Percentiles rank a stretch among this genome's conserved stretches.
phyloP scores from a whole-genome alignment of 2,329 filamentous ascomycete genomes.

The Xylaria digitata region DNA sequence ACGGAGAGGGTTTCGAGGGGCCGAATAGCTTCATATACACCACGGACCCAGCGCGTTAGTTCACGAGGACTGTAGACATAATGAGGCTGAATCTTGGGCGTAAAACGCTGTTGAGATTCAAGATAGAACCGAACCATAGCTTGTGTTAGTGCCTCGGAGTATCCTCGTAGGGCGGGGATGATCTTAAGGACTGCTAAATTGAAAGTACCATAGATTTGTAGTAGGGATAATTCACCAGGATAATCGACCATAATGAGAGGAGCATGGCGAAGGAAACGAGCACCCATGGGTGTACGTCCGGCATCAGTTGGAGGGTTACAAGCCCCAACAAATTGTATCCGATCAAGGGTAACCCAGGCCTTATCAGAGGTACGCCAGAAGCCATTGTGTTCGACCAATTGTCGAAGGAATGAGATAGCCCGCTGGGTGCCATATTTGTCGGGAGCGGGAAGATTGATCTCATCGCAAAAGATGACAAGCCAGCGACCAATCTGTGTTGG shows the following conservation, averaged over 20 bases:
- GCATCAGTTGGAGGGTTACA: constrained; percentile 99
- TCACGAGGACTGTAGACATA: constrained; percentile 99
- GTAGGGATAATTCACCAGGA: constrained; percentile 91
- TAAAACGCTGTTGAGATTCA: constrained; percentile 94
- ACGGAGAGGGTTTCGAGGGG: constrained; percentile 88
- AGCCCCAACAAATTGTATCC: constrained; percentile 98
- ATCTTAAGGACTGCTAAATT: constrained; percentile 97
- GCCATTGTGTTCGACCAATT: constrained; percentile 97
- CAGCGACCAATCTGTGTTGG: constrained; percentile 97
- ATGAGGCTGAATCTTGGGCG: constrained; percentile 95
- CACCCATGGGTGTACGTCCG: constrained; percentile 92
- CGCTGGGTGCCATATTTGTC: constrained; percentile 98
- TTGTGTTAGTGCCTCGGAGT: constrained; percentile 91
- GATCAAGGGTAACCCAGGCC: constrained; percentile 96
- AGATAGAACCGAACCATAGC: constrained; percentile 98
- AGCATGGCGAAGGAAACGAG: constrained; percentile 93
- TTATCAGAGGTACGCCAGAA: constrained; percentile 99
- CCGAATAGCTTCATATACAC: constrained; percentile 95
- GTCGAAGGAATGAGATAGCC: constrained; percentile 95
- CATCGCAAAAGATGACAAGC: constrained; percentile 98
- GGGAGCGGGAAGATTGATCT: constrained; percentile 97
- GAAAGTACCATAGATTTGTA: constrained; percentile 99
- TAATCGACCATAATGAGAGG: constrained; percentile 99
- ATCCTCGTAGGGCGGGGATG: constrained; percentile 92
- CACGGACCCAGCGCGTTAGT: constrained; percentile 95